These are phyloP conservation scores for Coemansia aciculifera DNA, from an alignment of 192 early-diverging fungal genomes.

Conservation along the genomic window DNA sequence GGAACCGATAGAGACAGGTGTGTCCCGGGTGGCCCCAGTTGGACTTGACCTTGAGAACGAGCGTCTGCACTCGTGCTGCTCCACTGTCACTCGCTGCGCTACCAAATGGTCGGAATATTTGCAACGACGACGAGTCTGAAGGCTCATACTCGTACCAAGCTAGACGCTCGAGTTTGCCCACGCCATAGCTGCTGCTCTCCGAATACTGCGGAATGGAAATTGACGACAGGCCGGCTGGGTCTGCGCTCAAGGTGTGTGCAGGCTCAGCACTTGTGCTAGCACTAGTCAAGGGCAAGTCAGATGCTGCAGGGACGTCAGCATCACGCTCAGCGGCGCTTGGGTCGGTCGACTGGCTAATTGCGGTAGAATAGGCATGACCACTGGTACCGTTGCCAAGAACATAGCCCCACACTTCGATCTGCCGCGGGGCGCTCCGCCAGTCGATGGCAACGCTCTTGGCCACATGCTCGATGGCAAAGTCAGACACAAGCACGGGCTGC, in stretches of 20 bases:
- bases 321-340: not conserved
- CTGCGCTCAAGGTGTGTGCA: not conserved
- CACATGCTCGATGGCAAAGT: conserved; percentile 71
- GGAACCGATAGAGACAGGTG: conserved; percentile 76
- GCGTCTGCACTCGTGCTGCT: conserved; percentile 50
- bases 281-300: not conserved
- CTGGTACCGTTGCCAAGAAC: conserved; percentile 15
- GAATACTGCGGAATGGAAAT: conserved; percentile 33
- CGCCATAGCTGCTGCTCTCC: conserved; percentile 22
- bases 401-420: conserved; percentile 69
- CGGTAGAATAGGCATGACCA: not conserved
- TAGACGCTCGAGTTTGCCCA: conserved; percentile 28
- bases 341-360: not conserved
- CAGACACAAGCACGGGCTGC: conserved; percentile 58
- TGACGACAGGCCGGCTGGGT: not conserved
- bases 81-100: conserved; percentile 25
- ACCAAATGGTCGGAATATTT: conserved; percentile 43
- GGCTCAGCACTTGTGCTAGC: not conserved
- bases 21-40: conserved; percentile 74
- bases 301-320: not conserved
- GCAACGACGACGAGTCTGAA: conserved; percentile 37
- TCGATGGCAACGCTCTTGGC: conserved; percentile 59
- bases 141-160: conserved; percentile 56
- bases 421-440: conserved; percentile 62
- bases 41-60: conserved; percentile 61